Evolutionary conservation across 2,329 filamentous ascomycete genomes (phyloP), one percentile per base, ranked within the genome.

Genomic region (Thelonectria discophora): DNA sequence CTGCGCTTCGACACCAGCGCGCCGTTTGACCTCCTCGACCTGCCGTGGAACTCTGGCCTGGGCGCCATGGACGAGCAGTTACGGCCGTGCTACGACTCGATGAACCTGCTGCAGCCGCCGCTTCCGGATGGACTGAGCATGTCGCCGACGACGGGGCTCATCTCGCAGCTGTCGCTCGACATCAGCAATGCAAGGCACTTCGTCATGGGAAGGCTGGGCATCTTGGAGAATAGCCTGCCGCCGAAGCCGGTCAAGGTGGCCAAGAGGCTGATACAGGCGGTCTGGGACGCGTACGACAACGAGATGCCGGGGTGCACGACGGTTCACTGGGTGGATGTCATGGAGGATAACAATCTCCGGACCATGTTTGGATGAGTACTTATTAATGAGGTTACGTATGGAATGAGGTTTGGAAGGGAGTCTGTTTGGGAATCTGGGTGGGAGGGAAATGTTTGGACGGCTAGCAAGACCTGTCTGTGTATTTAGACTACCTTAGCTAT

Each of bases 251-350:
- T 81, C 1, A 66, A 72, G 1, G 76, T 81, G n/a, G 79, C 79
- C 1, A 79, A 78, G 62, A 70, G 79, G 42, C 70, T 81, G 1
- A 72, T 80, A 8, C 76, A 73, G n/a, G 74, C 77, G 0, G 76
- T 81, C 2, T 81, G 79, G 79, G 72, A 71, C 1, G 76, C 75
- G 0, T 81, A 81, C 18, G 79, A 81, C 37, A 66, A 62, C 3
- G 79, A 80, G 48, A 17, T 62, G 9, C 70, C 73, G 3, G 76
- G 72, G 0, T 67, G 70, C 0, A 60, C 70, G 11, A 63, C 72
- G 10, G 78, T 78, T 1, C 79, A 81, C 45, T 81, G 79, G 79
- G 71, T 80, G 3, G 79, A 81, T 51, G 76, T 81, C 5, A 81
- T 79, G 78, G 76, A 76, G 51, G 68, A 73, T 4, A 72, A 72